A percentile compares a stretch with the other conserved stretches of the same genome.
These are phyloP conservation scores for Botrytis cinerea DNA, from an alignment of 2,329 filamentous ascomycete genomes.

Conservation along the genomic window DNA sequence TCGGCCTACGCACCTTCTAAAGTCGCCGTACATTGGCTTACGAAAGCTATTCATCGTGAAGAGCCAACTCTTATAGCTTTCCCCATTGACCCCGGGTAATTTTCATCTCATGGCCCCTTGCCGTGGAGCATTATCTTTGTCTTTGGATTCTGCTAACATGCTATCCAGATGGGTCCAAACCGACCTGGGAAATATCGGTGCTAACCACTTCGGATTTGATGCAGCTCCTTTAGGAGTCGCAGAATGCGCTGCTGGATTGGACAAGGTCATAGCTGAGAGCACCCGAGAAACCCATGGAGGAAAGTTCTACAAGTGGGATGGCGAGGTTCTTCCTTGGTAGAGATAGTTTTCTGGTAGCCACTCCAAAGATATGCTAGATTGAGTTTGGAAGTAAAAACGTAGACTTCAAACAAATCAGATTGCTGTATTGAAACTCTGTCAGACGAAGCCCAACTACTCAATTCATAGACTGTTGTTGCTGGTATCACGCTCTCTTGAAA, in stretches of 20 bases:
- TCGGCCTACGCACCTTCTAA: background rate
- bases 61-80: constrained; percentile 2
- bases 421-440: background rate
- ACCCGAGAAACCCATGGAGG: background rate
- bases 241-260: background rate
- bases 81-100: background rate
- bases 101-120: background rate
- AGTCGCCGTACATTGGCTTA: background rate
- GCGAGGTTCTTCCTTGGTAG: background rate
- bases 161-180: constrained; percentile 39
- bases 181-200: constrained; percentile 32
- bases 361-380: background rate
- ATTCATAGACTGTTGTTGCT: background rate
- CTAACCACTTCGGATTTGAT: constrained; percentile 26
- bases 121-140: background rate
- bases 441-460: background rate
- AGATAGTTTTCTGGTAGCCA: background rate
- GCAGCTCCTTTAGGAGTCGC: constrained; percentile 25
- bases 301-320: background rate
- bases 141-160: background rate
- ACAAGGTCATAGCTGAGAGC: background rate
- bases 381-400: background rate
- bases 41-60: constrained; percentile 1
- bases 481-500: background rate
- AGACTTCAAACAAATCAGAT: background rate